phyloP scores from a whole-genome alignment of 768 basidiomycete species.

The Tulasnella sp. region DNA sequence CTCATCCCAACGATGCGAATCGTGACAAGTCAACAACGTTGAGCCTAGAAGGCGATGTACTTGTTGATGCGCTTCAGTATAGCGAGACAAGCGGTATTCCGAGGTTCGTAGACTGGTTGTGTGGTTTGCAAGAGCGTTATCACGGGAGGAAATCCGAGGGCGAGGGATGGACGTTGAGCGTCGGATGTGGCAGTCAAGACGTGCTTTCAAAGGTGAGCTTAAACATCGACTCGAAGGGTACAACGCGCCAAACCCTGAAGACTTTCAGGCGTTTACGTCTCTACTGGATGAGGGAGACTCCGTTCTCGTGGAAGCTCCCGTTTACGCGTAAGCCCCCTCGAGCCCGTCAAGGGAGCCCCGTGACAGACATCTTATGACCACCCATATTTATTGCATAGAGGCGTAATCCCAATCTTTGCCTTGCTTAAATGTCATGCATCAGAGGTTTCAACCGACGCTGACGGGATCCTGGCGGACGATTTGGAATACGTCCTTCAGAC shows the following conservation, averaged over 20 bases:
- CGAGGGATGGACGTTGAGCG: constrained; percentile 69
- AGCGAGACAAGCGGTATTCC: constrained; percentile 65
- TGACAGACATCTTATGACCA: constrained; percentile 4
- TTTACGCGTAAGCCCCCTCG: constrained; percentile 44
- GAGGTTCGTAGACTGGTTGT: constrained; percentile 61
- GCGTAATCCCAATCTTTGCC: constrained; percentile 61
- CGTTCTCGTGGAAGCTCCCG: constrained; percentile 76
- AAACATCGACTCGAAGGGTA: not conserved
- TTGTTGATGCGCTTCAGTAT: constrained; percentile 69
- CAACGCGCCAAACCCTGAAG: not conserved
- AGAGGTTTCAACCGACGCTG: constrained; percentile 75
- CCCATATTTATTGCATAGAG: constrained; percentile 40
- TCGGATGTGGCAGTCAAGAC: constrained; percentile 87
- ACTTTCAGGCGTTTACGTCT: constrained; percentile 57
- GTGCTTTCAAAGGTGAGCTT: constrained; percentile 71
- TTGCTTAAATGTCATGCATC: constrained; percentile 50
- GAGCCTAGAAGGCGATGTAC: constrained; percentile 50
- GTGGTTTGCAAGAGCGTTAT: constrained; percentile 60
- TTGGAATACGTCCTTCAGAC: constrained; percentile 61
- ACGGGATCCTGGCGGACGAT: constrained; percentile 59
- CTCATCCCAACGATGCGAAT: constrained; percentile 38
- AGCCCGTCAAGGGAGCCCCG: not conserved
- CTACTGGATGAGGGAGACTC: constrained; percentile 75
- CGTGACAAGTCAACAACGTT: not conserved
- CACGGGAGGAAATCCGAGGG: constrained; percentile 56